Base-by-base conservation (phyloP, 2,329 filamentous ascomycete species). In the Paecilomyces niveus region DNA sequence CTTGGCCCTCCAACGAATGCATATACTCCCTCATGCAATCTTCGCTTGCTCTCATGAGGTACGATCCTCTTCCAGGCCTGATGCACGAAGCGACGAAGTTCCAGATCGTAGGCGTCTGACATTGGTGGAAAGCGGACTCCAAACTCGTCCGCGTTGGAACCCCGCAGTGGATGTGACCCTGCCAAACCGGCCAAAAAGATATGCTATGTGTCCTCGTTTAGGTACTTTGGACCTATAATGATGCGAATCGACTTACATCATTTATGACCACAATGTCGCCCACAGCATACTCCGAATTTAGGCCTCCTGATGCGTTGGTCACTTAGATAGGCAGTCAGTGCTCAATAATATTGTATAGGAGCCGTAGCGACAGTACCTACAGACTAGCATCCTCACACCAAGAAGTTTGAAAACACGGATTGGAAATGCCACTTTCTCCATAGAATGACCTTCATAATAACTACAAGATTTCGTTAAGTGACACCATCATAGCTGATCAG, bases 401-500 rank as follows among this genome's bases (percentile, higher is more conserved):
- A 88, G 72, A 0, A 84, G 69, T 64, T 84, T 86, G 73, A 87
- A 84, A 5, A 88, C 82, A 56, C 86, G 80, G 10, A 85, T 82
- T 26, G 85, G 85, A 65, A 88, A 87, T 26, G 85, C 85, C 39
- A 85, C 80, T 53, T 80, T 75, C 57, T 85, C 79, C 74, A 88
- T 85, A 1, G 80, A 79, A 67, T 88, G 82, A 33, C 86, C 86
- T 72, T 89, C 86, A 68, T 88, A 89, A 73, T 85, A 88, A 71
- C 85, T 87, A 45, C 53, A 13, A 15, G 7, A 24, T 24, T 52
- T 18, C 13, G 22, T 45, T 33, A 35, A 18, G 57, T 55, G 55
- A 26, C 21, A 18, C 33, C 21, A 35, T 9, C 9, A 39, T 6
- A n/a, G 55, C 54, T 26, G 18, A 45, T 50, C 18, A 56, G 54